Percentiles rank a stretch among this genome's conserved stretches.
Conservation (phyloP, 495 filamentous ascomycete genomes). For the Lindgomyces ingoldianus region DNA sequence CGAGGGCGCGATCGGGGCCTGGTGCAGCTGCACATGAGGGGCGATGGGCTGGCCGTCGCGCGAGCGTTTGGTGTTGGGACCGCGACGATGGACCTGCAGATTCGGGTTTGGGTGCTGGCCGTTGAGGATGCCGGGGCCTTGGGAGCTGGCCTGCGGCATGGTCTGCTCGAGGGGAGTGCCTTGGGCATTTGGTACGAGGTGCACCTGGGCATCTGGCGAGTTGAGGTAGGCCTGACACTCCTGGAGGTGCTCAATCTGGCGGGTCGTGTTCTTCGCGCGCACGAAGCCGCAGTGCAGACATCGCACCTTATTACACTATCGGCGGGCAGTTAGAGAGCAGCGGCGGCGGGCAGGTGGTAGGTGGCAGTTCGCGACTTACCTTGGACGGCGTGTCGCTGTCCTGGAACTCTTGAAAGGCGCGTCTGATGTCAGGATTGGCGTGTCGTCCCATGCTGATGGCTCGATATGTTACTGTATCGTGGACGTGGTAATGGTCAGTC, state of each 20-base stretch:
- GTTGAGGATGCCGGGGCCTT: constrained; percentile 36
- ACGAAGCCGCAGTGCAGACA: constrained; percentile 47
- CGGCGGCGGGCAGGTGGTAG: background rate
- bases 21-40: constrained; percentile 24
- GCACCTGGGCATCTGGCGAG: constrained; percentile 43
- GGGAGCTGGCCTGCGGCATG: constrained; percentile 15
- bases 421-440: constrained; percentile 43
- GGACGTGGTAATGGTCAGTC: background rate
- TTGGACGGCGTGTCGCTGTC: constrained; percentile 42
- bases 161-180: constrained; percentile 4
- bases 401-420: constrained; percentile 42
- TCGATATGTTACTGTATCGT: background rate
- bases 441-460: constrained; percentile 21
- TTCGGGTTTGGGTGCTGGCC: constrained; percentile 46
- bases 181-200: constrained; percentile 27
- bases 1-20: constrained; percentile 38
- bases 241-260: constrained; percentile 48
- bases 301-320: constrained; percentile 48
- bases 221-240: constrained; percentile 43
- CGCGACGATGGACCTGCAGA: constrained; percentile 44
- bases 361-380: constrained; percentile 17
- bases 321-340: background rate
- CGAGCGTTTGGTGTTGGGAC: constrained; percentile 41
- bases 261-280: constrained; percentile 49
- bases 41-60: constrained; percentile 38